Conservation (phyloP, 1,284 basidiomycete genomes). For the Irpex sp. region DNA sequence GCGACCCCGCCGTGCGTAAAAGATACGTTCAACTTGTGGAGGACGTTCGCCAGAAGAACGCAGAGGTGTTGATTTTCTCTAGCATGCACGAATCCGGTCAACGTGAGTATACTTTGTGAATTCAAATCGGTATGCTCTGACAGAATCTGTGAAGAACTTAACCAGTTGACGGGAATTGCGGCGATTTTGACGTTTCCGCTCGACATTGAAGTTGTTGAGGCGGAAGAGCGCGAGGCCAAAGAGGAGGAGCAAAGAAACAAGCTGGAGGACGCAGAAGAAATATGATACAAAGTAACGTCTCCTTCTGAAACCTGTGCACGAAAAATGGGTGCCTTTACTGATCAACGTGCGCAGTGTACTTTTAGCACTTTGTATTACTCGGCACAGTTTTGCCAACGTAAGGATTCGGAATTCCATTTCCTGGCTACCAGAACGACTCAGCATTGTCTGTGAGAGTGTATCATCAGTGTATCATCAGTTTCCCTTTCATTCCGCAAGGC, state of each 20-base stretch:
- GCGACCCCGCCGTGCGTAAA: slow-evolving; percentile 72
- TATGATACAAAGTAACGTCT: not conserved
- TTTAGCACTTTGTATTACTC: too few species aligned
- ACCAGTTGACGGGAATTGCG: slow-evolving; percentile 92
- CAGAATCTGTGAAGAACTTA: slow-evolving; percentile 64
- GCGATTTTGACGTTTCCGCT: slow-evolving; percentile 96
- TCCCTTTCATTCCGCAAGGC: too few species aligned
- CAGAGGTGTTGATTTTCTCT: slow-evolving; percentile 94
- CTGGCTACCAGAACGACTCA: too few species aligned
- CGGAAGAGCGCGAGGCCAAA: slow-evolving; percentile 69
- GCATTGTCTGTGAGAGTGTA: too few species aligned
- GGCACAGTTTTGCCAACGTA: too few species aligned
- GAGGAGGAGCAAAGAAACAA: slow-evolving; percentile 44
- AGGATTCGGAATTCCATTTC: too few species aligned
- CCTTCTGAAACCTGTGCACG: not conserved
- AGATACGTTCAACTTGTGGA: slow-evolving; percentile 90
- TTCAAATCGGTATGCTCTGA: not conserved
- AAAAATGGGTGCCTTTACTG: not conserved
- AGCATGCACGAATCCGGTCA: slow-evolving; percentile 99
- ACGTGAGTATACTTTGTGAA: slow-evolving; percentile 49
- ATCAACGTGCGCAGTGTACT: too few species aligned
- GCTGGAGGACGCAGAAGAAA: slow-evolving; percentile 24
- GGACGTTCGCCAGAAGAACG: slow-evolving; percentile 83
- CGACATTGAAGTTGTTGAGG: slow-evolving; percentile 92
- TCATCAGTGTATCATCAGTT: too few species aligned